Percentiles rank a stretch among this genome's conserved stretches.
These are phyloP conservation scores for Clitopilus hobsonii DNA, from an alignment of 768 basidiomycete genomes.

Conservation along the genomic window DNA sequence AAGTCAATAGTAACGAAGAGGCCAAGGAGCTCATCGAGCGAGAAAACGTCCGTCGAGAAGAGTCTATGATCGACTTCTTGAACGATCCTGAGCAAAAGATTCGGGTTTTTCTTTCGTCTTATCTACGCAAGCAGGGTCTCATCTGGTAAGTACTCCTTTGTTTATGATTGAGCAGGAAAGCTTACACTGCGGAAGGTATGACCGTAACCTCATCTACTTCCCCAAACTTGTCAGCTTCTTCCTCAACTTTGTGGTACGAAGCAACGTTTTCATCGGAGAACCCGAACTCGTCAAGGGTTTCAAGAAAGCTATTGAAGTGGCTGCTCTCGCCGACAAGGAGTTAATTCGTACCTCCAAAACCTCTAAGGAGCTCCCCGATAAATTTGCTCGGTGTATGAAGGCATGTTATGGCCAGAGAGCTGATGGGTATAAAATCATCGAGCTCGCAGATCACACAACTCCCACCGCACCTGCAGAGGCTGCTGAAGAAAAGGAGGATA, in stretches of 20 bases:
- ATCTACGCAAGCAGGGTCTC: conserved; percentile 62
- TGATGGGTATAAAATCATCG: conserved; percentile 30
- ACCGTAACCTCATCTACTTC: conserved; percentile 41
- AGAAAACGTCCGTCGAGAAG: conserved; percentile 33
- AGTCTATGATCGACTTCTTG: conserved; percentile 49
- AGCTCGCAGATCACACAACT: conserved; percentile 1
- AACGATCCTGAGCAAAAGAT: conserved; percentile 53
- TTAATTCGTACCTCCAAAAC: conserved; percentile 45
- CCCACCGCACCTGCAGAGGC: neutral
- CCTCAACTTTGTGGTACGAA: conserved; percentile 54
- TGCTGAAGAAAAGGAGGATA: conserved; percentile 7
- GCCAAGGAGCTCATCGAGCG: conserved; percentile 30
- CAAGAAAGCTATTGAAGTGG: conserved; percentile 39
- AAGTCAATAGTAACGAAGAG: conserved; percentile 29
- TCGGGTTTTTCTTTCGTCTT: conserved; percentile 67
- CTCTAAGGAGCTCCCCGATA: conserved; percentile 42
- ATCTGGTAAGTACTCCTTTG: conserved; percentile 47
- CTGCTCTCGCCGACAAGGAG: conserved; percentile 39
- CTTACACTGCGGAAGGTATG: too few relatives aligned
- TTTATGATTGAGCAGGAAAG: conserved; percentile 1
- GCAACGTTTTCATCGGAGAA: conserved; percentile 44
- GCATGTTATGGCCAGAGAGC: conserved; percentile 45
- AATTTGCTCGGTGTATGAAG: conserved; percentile 44
- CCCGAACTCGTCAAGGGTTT: conserved; percentile 37
- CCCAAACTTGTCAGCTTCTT: conserved; percentile 60